Evolutionary conservation across 1,284 basidiomycete species (phyloP).

Genomic region (Cryptococcus sp.): DNA sequence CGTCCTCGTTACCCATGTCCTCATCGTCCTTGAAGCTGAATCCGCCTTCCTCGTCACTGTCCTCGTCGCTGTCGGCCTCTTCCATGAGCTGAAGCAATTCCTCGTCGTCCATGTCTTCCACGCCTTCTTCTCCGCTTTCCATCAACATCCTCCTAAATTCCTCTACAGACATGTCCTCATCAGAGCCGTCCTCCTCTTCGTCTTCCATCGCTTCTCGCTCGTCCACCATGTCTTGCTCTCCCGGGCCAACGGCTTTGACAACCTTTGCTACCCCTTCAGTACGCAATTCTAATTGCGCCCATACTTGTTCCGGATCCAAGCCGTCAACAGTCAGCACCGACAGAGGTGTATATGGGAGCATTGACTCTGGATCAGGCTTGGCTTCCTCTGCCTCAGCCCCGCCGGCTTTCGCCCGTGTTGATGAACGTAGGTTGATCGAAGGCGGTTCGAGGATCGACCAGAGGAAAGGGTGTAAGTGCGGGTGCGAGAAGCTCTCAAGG

Average conservation of each 20-base stretch:
- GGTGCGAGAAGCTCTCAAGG: conserved; percentile 65
- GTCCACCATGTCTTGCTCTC: conserved; percentile 22
- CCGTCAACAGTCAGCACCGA: conserved; percentile 72
- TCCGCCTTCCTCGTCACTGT: conserved; percentile 10
- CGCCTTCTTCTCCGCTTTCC: conserved; percentile 24
- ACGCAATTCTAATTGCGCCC: conserved; percentile 86
- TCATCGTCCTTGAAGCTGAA: conserved; percentile 6
- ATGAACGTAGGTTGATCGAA: conserved; percentile 54
- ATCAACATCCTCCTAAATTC: conserved; percentile 43
- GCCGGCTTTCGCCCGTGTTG: conserved; percentile 49
- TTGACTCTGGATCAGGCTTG: conserved; percentile 39
- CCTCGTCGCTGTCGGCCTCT: conserved; percentile 14
- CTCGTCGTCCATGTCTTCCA: conserved; percentile 24
- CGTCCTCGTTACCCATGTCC: conserved; percentile 4
- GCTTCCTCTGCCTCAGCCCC: conserved; percentile 50
- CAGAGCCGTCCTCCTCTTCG: conserved; percentile 40
- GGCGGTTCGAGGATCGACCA: conserved; percentile 65
- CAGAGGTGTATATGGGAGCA: conserved; percentile 71
- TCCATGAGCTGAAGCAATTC: conserved; percentile 21
- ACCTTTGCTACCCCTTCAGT: conserved; percentile 56
- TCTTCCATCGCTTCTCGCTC: conserved; percentile 38
- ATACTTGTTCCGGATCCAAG: conserved; percentile 86
- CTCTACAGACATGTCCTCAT: conserved; percentile 45
- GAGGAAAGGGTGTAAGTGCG: conserved; percentile 69
- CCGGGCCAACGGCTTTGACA: conserved; percentile 43